Percentiles rank a stretch among this genome's conserved stretches.
Conservation (phyloP, 768 basidiomycete species). For the Tricholoma sp. region DNA sequence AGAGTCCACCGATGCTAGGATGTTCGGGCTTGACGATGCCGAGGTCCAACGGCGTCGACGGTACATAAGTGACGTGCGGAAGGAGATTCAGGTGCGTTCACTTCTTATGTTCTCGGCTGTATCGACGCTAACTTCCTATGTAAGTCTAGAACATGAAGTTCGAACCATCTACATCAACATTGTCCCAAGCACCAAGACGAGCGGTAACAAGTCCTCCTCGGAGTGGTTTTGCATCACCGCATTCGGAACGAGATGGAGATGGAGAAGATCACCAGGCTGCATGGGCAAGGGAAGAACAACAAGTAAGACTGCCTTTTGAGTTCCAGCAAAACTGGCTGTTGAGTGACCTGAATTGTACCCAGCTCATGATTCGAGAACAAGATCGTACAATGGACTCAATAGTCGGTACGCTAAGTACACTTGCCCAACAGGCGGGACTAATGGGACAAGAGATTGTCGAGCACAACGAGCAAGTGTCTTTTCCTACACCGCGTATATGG, state of each 20-base stretch:
- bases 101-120: conserved; percentile 1
- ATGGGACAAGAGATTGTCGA: conserved; percentile 93
- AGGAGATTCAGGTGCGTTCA: conserved; percentile 69
- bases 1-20: conserved; percentile 76
- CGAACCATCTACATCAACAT: conserved; percentile 37
- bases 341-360: conserved; percentile 3
- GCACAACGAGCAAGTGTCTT: conserved; percentile 71
- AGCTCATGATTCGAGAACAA: conserved; percentile 87
- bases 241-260: conserved; percentile 22
- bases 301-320: conserved; percentile 34
- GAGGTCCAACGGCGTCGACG: conserved; percentile 74
- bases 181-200: conserved; percentile 14
- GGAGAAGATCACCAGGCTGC: conserved; percentile 62
- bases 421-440: conserved; percentile 87
- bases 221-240: conserved; percentile 29
- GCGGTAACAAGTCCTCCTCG: conserved; percentile 18
- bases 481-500: background rate
- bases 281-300: conserved; percentile 86
- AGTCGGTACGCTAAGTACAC: conserved; percentile 75
- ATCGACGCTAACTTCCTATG: conserved; percentile 25
- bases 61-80: conserved; percentile 72
- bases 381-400: conserved; percentile 88
- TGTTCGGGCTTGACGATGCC: conserved; percentile 75
- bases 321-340: background rate
- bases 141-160: conserved; percentile 73